Percentiles rank a stretch among this genome's conserved stretches.
phyloP scores from a whole-genome alignment of 164 flowering plant genomes.

The Nymphaea thermarum region DNA sequence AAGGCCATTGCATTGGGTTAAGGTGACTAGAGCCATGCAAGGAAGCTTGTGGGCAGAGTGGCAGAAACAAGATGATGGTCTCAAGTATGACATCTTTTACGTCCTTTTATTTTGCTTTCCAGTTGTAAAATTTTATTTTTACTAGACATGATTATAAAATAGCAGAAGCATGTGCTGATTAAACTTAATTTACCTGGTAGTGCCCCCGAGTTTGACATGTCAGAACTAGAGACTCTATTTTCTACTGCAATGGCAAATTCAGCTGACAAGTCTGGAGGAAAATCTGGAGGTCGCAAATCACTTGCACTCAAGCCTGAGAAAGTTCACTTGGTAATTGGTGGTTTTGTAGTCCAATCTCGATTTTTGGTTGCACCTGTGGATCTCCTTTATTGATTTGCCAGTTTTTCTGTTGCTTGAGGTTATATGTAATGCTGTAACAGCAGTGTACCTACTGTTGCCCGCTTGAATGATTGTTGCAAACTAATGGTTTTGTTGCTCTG shows the following conservation, averaged over 20 bases:
- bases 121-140: background rate
- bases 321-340: constrained; percentile 56
- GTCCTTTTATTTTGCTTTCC: background rate
- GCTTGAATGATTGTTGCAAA: too few species aligned
- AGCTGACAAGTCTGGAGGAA: constrained; percentile 41
- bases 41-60: constrained; percentile 98
- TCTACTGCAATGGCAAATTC: constrained; percentile 65
- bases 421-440: too few species aligned
- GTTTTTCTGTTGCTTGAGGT: too few species aligned
- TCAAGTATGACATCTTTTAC: constrained; percentile 31
- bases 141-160: background rate
- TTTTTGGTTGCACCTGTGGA: background rate
- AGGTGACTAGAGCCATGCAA: constrained; percentile 83
- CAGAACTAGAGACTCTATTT: constrained; percentile 88
- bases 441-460: too few species aligned
- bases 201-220: constrained; percentile 84
- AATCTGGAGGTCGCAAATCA: constrained; percentile 58
- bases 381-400: too few species aligned
- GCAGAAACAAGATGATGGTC: constrained; percentile 68
- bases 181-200: constrained; percentile 18
- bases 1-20: constrained; percentile 95
- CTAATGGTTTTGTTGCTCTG: too few species aligned
- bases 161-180: too few species aligned
- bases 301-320: constrained; percentile 74
- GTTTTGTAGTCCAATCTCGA: background rate